Evolutionary conservation across 2,329 filamentous ascomycete genomes (phyloP), one percentile per base, ranked within the genome.

Genomic region (Drechmeria coniospora): DNA sequence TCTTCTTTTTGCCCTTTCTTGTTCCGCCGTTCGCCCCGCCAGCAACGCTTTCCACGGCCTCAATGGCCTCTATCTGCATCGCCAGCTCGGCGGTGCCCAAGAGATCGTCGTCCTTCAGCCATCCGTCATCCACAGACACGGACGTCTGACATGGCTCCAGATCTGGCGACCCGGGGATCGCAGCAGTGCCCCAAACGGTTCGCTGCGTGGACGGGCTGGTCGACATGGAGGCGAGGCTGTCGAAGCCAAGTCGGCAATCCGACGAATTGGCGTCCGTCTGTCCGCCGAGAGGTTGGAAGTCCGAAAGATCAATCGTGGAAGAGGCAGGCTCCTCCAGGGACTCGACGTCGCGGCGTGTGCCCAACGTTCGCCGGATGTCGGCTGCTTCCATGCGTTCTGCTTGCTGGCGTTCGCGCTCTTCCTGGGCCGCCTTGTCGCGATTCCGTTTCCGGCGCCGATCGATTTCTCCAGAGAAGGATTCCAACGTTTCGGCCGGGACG

Each of bases 121-220:
- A 94, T 1, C 86, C 87, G 47, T 94, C 86, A 35, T 84, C 72
- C 8, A 29, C 31, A 4, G 34, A 33, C 8, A 29, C 31, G 4
- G 34, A 33, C 49, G 41, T 8, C n/a, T 28, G 32, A 1, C 53
- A 35, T 3, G 62, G 47, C 16, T 52, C 52, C 16, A 72, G 42
- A 8, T 68, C 64, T 2, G 74, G 71, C 4, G 71, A 74, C 1
- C 56, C 56, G 0, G 72, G 58, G 3, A 92, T 57, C 0, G 68
- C 72, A 4, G 69, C 64, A 1, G 87, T 95, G n/a, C 87, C 87
- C 87, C 87, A 95, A 1, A 95, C 82, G 0, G 87, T 95, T 35
- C 74, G 74, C 22, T 69, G 61, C 1, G 73, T 70, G 6, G 72
- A 75, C 0, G 86, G 84, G 36, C 80, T 92, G 1, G 80, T 86